Evolutionary conservation across 352 stramenopile genomes (phyloP).

Genomic region (Phytophthora fragariaefolia): DNA sequence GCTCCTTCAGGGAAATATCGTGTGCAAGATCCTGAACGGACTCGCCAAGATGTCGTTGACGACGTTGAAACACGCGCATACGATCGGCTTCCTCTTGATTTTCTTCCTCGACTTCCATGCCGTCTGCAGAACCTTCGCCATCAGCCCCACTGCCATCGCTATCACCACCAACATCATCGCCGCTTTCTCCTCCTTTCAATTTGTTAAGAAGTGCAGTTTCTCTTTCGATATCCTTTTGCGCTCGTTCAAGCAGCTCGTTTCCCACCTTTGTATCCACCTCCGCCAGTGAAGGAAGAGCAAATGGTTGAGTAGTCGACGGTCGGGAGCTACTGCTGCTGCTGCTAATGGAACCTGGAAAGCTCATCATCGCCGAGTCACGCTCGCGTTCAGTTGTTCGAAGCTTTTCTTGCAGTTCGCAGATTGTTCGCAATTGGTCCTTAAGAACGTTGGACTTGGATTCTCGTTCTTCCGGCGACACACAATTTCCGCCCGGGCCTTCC

Average conservation of each 20-base stretch:
- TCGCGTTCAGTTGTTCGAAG: constrained; percentile 69
- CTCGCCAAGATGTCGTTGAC: constrained; percentile 80
- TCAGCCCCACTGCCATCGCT: constrained; percentile 54
- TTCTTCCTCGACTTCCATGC: constrained; percentile 44
- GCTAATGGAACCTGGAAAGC: constrained; percentile 18
- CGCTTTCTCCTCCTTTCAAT: constrained; percentile 60
- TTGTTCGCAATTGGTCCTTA: constrained; percentile 82
- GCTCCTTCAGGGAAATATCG: constrained; percentile 88
- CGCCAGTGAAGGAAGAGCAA: constrained; percentile 47
- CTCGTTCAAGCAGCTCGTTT: constrained; percentile 67
- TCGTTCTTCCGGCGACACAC: constrained; percentile 43
- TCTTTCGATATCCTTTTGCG: constrained; percentile 80
- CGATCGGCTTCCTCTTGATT: constrained; percentile 75
- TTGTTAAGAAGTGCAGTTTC: constrained; percentile 82
- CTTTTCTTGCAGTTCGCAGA: constrained; percentile 82
- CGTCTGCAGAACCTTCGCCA: constrained; percentile 45
- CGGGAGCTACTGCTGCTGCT: constrained; percentile 10
- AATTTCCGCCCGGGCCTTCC: constrained; percentile 38
- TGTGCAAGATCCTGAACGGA: constrained; percentile 81
- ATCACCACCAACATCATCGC: constrained; percentile 42
- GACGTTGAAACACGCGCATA: constrained; percentile 85
- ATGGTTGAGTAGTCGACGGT: constrained; percentile 27
- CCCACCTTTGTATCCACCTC: constrained; percentile 65
- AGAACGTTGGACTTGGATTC: constrained; percentile 73
- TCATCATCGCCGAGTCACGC: constrained; percentile 68